These are phyloP conservation scores for Venturia nashicola DNA, from an alignment of 2,329 filamentous ascomycete genomes.

Conservation along the genomic window DNA sequence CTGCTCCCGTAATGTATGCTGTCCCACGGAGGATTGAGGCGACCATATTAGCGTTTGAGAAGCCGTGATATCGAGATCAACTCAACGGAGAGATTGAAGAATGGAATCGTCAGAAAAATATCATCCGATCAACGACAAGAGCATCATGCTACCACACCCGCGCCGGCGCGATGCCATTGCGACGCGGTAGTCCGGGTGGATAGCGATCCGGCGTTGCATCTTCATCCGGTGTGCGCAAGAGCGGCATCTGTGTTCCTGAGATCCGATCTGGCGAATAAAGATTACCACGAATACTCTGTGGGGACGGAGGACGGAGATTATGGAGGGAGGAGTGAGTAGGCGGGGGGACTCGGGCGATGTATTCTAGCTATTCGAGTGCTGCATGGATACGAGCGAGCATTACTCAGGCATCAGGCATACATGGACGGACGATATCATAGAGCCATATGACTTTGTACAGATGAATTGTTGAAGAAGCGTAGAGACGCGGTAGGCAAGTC, in stretches of 20 bases:
- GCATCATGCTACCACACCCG: not conserved
- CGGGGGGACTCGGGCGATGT: not conserved
- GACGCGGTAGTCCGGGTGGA: not conserved
- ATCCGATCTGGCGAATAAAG: not conserved
- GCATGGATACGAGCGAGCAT: not conserved
- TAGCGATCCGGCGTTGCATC: not conserved
- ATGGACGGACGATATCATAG: too few species aligned
- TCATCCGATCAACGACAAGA: not conserved
- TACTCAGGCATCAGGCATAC: not conserved
- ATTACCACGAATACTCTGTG: not conserved
- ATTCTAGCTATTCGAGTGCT: not conserved
- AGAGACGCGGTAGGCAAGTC: too few species aligned
- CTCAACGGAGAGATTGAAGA: too few species aligned
- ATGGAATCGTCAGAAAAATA: not conserved
- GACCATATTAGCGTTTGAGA: not conserved
- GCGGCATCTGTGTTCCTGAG: not conserved
- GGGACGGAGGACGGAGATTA: not conserved
- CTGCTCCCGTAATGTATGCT: conserved; percentile 37
- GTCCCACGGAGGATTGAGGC: conserved; percentile 30
- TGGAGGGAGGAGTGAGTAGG: not conserved
- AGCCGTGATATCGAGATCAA: too few species aligned
- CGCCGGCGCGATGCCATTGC: not conserved
- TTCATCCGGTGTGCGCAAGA: not conserved
- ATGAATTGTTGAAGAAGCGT: not conserved
- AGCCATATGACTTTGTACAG: too few species aligned